Percentiles rank a stretch among this genome's conserved stretches.
Evolutionary conservation across 2,329 filamentous ascomycete species (phyloP).

Genomic region (Colletotrichum salicis): DNA sequence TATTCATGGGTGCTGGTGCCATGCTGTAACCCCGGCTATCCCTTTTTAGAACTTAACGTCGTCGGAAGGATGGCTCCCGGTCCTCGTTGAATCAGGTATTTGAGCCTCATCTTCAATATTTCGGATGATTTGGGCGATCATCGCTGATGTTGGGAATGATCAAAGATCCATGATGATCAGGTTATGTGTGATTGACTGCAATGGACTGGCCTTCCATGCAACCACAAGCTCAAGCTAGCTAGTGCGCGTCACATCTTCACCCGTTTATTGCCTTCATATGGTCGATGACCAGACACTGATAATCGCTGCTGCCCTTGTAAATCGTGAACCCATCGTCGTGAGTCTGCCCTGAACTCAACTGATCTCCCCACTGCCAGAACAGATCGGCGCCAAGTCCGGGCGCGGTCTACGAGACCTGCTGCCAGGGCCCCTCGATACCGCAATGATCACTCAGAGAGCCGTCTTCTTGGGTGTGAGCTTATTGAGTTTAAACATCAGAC

Average conservation of each 20-base stretch:
- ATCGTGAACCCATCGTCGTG: conserved; percentile 52
- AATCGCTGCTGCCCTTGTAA: conserved; percentile 50
- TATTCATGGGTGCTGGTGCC: neutral
- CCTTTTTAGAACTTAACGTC: neutral
- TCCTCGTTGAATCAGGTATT: neutral
- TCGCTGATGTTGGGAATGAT: neutral
- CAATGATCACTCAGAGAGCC: conserved; percentile 14
- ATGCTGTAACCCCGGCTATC: neutral
- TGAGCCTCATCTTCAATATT: neutral
- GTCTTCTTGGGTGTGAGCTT: conserved; percentile 5
- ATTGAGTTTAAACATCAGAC: conserved; percentile 4
- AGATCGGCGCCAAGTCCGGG: conserved; percentile 41
- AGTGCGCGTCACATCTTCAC: neutral
- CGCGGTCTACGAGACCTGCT: conserved; percentile 39
- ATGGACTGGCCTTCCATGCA: neutral
- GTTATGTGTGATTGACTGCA: neutral
- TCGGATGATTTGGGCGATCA: neutral
- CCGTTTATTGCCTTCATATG: conserved; percentile 38
- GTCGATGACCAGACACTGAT: conserved; percentile 50
- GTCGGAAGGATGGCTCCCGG: neutral
- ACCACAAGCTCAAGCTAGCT: neutral
- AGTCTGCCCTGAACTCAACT: conserved; percentile 48
- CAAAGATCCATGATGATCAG: neutral
- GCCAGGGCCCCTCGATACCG: conserved; percentile 59
- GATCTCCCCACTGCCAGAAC: conserved; percentile 48